Conservation (phyloP, 495 filamentous ascomycete genomes). For the Penicillium ochrochloron region DNA sequence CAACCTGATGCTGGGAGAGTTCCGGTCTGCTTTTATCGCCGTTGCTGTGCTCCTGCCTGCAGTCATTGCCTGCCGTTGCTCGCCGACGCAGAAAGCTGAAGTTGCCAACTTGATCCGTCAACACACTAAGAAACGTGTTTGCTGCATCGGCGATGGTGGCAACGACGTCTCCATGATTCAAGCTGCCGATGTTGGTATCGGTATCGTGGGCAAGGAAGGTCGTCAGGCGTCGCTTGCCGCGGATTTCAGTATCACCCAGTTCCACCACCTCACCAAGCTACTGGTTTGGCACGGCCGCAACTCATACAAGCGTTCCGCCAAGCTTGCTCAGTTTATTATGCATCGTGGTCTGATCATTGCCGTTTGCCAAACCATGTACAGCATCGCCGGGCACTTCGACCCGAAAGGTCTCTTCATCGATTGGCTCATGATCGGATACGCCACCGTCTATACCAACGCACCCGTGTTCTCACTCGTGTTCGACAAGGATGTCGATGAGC, state of each 20-base stretch:
- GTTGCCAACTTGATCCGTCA: conserved; percentile 88
- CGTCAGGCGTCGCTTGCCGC: conserved; percentile 92
- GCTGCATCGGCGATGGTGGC: conserved; percentile 95
- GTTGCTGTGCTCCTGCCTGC: conserved; percentile 86
- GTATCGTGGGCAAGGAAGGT: conserved; percentile 97
- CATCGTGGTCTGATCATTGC: conserved; percentile 94
- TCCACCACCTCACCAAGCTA: conserved; percentile 94
- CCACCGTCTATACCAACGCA: conserved; percentile 91
- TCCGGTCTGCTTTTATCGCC: conserved; percentile 82
- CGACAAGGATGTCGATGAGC: conserved; percentile 92
- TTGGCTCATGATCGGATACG: conserved; percentile 97
- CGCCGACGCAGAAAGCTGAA: conserved; percentile 96
- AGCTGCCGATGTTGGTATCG: conserved; percentile 95
- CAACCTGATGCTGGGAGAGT: conserved; percentile 78
- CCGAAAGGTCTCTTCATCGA: conserved; percentile 94
- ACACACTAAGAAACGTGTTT: conserved; percentile 89
- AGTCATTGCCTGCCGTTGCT: conserved; percentile 96
- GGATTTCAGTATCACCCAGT: conserved; percentile 94
- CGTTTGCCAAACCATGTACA: conserved; percentile 97
- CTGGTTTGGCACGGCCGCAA: conserved; percentile 98
- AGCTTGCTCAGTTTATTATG: conserved; percentile 97
- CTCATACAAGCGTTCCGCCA: conserved; percentile 93
- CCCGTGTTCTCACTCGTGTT: conserved; percentile 97
- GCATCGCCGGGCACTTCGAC: conserved; percentile 86
- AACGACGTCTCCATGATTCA: conserved; percentile 99